phyloP scores from a whole-genome alignment of 495 filamentous ascomycete genomes.

The Astrothelium subdiscretum region DNA sequence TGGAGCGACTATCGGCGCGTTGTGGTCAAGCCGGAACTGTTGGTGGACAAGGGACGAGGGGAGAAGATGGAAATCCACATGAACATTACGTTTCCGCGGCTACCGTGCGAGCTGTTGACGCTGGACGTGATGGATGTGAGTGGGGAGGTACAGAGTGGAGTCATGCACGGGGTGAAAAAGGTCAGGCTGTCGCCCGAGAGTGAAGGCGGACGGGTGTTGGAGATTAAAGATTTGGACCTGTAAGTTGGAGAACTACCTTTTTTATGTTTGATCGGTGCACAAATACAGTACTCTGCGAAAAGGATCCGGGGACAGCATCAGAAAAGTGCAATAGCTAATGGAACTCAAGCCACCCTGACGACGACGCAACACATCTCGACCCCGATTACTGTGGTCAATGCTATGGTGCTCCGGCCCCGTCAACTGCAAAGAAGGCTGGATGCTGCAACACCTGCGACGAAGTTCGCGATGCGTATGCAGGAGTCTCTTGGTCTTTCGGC shows the following conservation, averaged over 20 bases:
- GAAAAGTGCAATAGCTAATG: background rate
- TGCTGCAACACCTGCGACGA: slow-evolving; percentile 98
- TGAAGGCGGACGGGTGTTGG: slow-evolving; percentile 72
- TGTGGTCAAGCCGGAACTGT: slow-evolving; percentile 77
- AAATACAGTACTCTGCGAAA: no score
- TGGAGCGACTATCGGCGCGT: slow-evolving; percentile 87
- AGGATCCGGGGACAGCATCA: background rate
- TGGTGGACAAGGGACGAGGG: slow-evolving; percentile 93
- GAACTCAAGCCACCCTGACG: slow-evolving; percentile 42
- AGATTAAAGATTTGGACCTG: slow-evolving; percentile 61
- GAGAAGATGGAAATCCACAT: slow-evolving; percentile 98
- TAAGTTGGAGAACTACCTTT: no score
- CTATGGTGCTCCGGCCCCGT: slow-evolving; percentile 68
- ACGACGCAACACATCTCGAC: slow-evolving; percentile 67
- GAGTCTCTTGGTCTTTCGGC: slow-evolving; percentile 83
- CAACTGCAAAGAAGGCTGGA: slow-evolving; percentile 56
- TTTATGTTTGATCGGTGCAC: no score
- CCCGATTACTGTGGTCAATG: slow-evolving; percentile 90
- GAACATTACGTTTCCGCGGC: slow-evolving; percentile 89
- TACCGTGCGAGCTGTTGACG: slow-evolving; percentile 91
- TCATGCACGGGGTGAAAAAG: slow-evolving; percentile 84
- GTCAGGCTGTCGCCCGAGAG: slow-evolving; percentile 59
- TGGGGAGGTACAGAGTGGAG: slow-evolving; percentile 87
- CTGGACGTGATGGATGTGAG: slow-evolving; percentile 99
- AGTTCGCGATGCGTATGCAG: slow-evolving; percentile 85